These are phyloP conservation scores for Phytophthora aleatoria DNA, from an alignment of 352 stramenopile species.

Conservation along the genomic window DNA sequence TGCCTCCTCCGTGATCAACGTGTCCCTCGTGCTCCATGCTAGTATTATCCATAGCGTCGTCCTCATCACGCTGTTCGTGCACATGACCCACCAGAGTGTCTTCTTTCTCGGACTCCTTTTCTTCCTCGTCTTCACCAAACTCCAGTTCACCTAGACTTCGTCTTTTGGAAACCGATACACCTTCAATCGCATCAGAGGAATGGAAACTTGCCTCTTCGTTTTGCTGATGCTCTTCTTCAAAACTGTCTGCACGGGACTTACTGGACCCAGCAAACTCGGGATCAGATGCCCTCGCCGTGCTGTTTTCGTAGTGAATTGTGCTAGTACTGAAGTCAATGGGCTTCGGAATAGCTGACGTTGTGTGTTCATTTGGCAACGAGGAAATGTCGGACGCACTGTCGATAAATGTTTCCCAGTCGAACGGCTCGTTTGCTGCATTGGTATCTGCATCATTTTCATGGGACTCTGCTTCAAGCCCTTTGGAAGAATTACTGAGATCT, in stretches of 20 bases:
- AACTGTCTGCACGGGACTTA: conserved; percentile 8
- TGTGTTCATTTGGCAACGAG: conserved; percentile 25
- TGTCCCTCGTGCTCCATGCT: conserved; percentile 5
- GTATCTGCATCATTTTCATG: conserved; percentile 19
- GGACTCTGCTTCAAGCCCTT: conserved; percentile 1
- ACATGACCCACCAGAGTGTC: background rate
- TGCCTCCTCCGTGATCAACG: conserved; percentile 11
- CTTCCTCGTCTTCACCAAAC: conserved; percentile 41
- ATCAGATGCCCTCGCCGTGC: conserved; percentile 11
- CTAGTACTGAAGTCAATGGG: conserved; percentile 28
- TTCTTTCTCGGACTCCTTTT: conserved; percentile 34
- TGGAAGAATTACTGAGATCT: conserved; percentile 23
- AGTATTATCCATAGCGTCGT: conserved; percentile 4
- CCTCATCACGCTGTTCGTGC: background rate
- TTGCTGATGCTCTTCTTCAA: conserved; percentile 12
- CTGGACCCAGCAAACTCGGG: background rate
- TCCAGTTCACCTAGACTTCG: conserved; percentile 17
- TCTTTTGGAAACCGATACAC: conserved; percentile 4
- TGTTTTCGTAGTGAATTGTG: conserved; percentile 31
- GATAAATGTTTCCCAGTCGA: conserved; percentile 77
- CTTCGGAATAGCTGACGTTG: conserved; percentile 14
- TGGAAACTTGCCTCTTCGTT: background rate
- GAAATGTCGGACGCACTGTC: conserved; percentile 53
- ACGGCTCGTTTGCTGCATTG: conserved; percentile 28
- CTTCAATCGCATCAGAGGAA: conserved; percentile 6